These are phyloP conservation scores for Plasmodium fragile DNA, from an alignment of 169 alveolate genomes.

Conservation along the genomic window DNA sequence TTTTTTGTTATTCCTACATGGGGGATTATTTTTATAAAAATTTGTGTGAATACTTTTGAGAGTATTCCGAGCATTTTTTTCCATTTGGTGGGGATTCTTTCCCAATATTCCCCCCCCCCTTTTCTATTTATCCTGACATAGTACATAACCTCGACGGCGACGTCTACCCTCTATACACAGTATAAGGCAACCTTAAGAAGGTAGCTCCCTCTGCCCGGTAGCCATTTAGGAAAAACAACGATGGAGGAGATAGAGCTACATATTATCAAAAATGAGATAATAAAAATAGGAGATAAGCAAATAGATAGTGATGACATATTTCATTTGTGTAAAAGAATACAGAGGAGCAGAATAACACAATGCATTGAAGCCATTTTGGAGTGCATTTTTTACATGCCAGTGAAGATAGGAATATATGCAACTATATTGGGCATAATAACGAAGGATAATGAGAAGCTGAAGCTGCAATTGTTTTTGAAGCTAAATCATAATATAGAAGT, in stretches of 20 bases:
- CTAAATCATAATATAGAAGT: conserved; percentile 74
- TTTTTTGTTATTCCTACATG: neutral
- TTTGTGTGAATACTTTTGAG: neutral
- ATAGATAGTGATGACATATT: conserved; percentile 76
- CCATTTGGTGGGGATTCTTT: neutral
- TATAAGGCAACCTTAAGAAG: neutral
- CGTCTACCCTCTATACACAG: neutral
- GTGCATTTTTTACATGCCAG: conserved; percentile 75
- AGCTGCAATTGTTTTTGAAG: conserved; percentile 43
- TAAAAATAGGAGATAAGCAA: conserved; percentile 68
- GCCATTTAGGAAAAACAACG: neutral
- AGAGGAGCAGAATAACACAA: conserved; percentile 44
- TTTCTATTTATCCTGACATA: neutral
- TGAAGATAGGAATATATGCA: conserved; percentile 72
- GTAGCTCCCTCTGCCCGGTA: neutral
- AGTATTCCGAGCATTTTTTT: neutral
- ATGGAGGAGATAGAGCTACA: conserved; percentile 75
- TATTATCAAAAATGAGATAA: conserved; percentile 71
- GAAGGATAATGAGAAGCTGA: conserved; percentile 54
- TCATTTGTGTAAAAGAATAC: conserved; percentile 55
- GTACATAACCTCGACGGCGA: neutral
- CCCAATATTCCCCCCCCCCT: neutral
- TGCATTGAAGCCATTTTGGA: conserved; percentile 60
- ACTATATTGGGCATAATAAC: conserved; percentile 73
- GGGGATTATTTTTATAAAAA: neutral